Base-by-base conservation (phyloP, 2,329 filamentous ascomycete genomes). In the Rutstroemia sp. region DNA sequence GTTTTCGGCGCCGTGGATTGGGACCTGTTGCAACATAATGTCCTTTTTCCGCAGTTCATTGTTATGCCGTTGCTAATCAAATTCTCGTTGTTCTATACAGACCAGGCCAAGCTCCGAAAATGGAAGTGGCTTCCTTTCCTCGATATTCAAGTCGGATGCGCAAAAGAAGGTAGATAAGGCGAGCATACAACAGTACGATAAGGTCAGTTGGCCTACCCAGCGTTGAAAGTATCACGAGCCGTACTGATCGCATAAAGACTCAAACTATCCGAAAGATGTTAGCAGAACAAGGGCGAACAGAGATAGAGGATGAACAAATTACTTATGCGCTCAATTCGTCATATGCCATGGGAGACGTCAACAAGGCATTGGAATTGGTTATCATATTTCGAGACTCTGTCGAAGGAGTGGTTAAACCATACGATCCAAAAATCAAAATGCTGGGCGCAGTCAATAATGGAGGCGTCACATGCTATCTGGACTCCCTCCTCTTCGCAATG, bases 401-500 rank as follows among this genome's bases (percentile, higher is more conserved):
- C 41, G 82, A 89, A 30, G 92, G 92, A 16, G 82, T 89, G 42
- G 80, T 97, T 61, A 78, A 84, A 60, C 81, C 83, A 16, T 95
- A 89, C 73, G 79, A 89, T 55, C 83, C 89, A 8, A 78, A 79
- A 53, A 78, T 87, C 7, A 80, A 80, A 56, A 84, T 97, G 75
- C 74, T 89, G 4, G 94, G 94, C 6, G 92, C 94, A 12, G 87
- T 89, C 64, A 99, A 99, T 68, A 80, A 91, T 48, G 80, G 86
- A 46, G 83, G 82, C 48, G 90, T 96, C 38, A 97, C 92, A n/a
- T 99, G 94, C 74, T 97, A 95, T 69, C 76, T 97, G 16, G 94
- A 97, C 70, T 81, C 92, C 0, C 75, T 97, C 21, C 79, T 99
- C 1, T 97, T 96, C 69, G 88, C 92, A 70, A 96, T 99, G 90